Conservation (phyloP, 2,329 filamentous ascomycete species). For the Penicillium occitanis region DNA sequence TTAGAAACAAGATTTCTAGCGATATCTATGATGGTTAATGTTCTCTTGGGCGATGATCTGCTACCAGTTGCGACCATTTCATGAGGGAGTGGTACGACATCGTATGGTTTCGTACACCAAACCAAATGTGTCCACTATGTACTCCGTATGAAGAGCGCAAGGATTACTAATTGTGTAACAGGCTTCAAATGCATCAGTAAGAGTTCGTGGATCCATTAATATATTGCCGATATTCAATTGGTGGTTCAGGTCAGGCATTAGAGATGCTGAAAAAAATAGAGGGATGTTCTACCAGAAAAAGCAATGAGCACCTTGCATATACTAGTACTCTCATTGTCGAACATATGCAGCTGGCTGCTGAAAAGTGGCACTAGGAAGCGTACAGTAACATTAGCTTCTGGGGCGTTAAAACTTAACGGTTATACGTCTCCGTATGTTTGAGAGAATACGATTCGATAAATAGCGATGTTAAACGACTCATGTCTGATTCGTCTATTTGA, state of each 20-base stretch:
- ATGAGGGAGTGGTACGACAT: background rate
- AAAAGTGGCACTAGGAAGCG: background rate
- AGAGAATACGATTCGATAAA: background rate
- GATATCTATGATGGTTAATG: background rate
- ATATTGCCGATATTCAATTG: background rate
- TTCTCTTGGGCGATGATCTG: background rate
- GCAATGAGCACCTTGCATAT: background rate
- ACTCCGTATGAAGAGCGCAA: background rate
- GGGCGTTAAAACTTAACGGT: background rate
- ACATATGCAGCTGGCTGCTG: background rate
- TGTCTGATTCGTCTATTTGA: background rate
- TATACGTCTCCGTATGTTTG: background rate
- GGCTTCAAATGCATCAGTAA: background rate
- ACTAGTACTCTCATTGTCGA: background rate
- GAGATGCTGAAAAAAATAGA: background rate
- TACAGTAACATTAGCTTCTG: background rate
- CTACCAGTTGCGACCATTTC: background rate
- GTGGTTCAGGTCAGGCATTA: background rate
- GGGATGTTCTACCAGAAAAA: background rate
- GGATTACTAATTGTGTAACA: background rate
- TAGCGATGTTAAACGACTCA: background rate
- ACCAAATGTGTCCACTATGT: background rate
- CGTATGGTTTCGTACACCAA: background rate
- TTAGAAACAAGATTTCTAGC: background rate
- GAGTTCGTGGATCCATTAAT: background rate